phyloP scores from a whole-genome alignment of 495 filamentous ascomycete genomes.

The Hyphodiscus hymeniophilus region DNA sequence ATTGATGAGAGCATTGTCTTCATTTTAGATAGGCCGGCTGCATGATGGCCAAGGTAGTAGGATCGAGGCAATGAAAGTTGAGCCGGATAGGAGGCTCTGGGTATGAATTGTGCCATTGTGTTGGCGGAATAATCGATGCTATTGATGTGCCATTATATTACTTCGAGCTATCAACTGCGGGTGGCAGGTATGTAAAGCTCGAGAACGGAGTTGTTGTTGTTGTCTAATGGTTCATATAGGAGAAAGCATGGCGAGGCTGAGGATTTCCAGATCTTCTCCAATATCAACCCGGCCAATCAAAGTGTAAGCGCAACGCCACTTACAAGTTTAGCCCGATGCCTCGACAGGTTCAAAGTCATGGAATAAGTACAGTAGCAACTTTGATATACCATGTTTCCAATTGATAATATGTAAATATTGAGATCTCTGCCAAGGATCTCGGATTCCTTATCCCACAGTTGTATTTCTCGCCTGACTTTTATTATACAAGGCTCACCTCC shows the following conservation, averaged over 20 bases:
- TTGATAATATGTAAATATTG: no score
- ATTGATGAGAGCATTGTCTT: constrained; percentile 71
- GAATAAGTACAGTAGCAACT: no score
- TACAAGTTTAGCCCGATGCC: not conserved
- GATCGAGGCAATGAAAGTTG: constrained; percentile 65
- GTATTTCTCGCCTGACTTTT: no score
- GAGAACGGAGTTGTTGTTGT: not conserved
- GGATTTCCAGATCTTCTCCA: not conserved
- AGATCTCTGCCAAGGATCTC: no score
- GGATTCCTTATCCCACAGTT: no score
- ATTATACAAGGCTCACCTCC: not conserved
- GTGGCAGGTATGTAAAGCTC: not conserved
- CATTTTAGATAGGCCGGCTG: constrained; percentile 76
- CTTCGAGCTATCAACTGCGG: no score
- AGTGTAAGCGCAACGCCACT: not conserved
- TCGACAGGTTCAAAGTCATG: not conserved
- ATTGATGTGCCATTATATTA: constrained; percentile 4
- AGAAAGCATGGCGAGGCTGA: not conserved
- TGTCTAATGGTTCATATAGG: not conserved
- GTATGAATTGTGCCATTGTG: constrained; percentile 47
- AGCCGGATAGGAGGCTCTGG: constrained; percentile 63
- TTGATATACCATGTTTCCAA: no score
- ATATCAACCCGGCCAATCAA: constrained; percentile 6
- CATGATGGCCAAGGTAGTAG: constrained; percentile 96
- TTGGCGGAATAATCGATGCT: constrained; percentile 2